phyloP scores from a whole-genome alignment of 352 stramenopile species.

The Globisporangium abappressorium region DNA sequence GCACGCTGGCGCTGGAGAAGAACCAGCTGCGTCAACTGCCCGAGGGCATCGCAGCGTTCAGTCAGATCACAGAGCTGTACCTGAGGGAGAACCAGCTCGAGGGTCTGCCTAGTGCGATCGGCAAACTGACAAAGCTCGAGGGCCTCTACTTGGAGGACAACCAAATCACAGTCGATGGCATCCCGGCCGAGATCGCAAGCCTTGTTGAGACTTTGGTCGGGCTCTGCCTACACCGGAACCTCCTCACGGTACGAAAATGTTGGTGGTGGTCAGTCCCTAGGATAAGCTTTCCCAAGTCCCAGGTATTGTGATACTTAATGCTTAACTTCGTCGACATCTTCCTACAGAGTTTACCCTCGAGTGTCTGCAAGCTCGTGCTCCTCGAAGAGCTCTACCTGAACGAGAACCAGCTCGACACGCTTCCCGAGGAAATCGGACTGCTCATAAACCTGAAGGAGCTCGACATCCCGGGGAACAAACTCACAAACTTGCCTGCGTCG shows the following conservation, averaged over 20 bases:
- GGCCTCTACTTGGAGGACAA: constrained; percentile 88
- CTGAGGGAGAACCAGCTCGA: constrained; percentile 74
- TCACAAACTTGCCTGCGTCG: constrained; percentile 58
- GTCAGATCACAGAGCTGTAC: constrained; percentile 79
- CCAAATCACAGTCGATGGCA: constrained; percentile 50
- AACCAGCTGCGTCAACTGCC: constrained; percentile 58
- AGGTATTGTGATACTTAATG: neutral
- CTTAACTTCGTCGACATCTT: neutral
- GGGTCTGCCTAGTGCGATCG: constrained; percentile 46
- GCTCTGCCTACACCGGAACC: constrained; percentile 81
- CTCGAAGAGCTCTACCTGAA: constrained; percentile 88
- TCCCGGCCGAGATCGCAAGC: constrained; percentile 49
- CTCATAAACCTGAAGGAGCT: constrained; percentile 78
- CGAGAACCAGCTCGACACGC: constrained; percentile 56
- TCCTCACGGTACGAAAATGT: constrained; percentile 41
- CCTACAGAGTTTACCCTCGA: constrained; percentile 49
- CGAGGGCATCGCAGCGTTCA: constrained; percentile 44
- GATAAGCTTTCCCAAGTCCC: neutral
- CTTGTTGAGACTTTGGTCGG: constrained; percentile 50
- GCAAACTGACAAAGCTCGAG: constrained; percentile 61
- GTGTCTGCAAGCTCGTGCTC: constrained; percentile 56
- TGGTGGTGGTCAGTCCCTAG: neutral
- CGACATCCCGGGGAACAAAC: constrained; percentile 68
- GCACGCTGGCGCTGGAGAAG: constrained; percentile 80
- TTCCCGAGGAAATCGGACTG: constrained; percentile 72